Evolutionary conservation across 257 asterid species (phyloP), one percentile per base, ranked within the genome.

Genomic region (Fraxinus excelsior): DNA sequence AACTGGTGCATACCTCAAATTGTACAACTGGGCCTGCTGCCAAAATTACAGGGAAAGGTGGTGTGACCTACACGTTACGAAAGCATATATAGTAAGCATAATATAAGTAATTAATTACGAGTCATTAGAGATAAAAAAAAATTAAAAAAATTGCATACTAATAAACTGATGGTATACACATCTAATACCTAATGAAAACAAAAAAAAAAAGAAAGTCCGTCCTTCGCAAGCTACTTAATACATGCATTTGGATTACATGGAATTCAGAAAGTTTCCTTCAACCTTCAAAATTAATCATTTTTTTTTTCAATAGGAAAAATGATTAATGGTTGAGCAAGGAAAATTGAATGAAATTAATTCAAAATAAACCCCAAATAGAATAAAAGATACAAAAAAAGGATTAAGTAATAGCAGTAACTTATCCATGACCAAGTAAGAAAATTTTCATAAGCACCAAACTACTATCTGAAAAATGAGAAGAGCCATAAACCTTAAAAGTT

Each of bases 21-120:
- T 93, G 97, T 78, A 96, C 76, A 78, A 91, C 56, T 0, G 98
- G 99, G 74, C 89, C 82, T 51, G 91, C 88, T 70, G 96, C 97
- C 79, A 93, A 76, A 75, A 85, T 44, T 80, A 93, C 81, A 28
- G 98, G 98, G 79, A 90, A 89, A 25, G 97, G 80, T 69, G 99
- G 98, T 34, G 97, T 93, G 56, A 91, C 98, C 98, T 96, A 80
- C 86, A 84, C 76, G 86, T 68, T 34, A 13, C 53, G 73, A 79
- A 81, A 76, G 67, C 66, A 78, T 58, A 76, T 44, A 86, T 66
- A 85, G 73, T 68, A 81, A 76, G 67, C 66, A 26, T 9, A 62
- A 26, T 31, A 26, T 62, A 62, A 26, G 68, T 62, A 62, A 26
- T 10, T 25, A 62, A 26, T 26, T 11, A 26, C 13, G 0, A 23